A percentile compares a stretch with the other conserved stretches of the same genome.
These are phyloP conservation scores for Castanospermum australe DNA, from an alignment of 306 rosid species.

Conservation along the genomic window DNA sequence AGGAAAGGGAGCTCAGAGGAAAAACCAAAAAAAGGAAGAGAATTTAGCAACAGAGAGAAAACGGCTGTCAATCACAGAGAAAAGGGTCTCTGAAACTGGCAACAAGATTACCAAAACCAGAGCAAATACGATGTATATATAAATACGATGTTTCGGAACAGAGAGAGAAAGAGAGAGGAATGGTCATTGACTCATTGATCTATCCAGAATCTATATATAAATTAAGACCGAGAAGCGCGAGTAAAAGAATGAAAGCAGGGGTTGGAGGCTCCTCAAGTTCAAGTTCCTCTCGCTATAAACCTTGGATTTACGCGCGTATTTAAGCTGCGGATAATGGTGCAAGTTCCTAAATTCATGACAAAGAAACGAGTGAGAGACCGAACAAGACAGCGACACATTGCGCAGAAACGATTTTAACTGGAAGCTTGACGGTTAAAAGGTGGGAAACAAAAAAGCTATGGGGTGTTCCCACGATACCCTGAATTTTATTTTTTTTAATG, in stretches of 20 bases:
- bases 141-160: not conserved
- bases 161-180: not conserved
- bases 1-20: not conserved
- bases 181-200: too few species aligned
- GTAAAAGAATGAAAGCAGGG: not conserved
- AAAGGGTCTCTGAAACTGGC: not conserved
- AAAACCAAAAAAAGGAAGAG: not conserved
- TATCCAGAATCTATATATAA: constrained; percentile 21
- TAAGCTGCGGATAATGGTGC: not conserved
- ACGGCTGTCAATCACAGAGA: not conserved
- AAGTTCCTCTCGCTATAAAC: not conserved
- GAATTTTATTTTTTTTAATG: too few species aligned
- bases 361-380: not conserved
- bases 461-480: too few species aligned
- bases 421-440: not conserved
- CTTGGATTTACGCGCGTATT: not conserved
- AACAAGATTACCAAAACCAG: not conserved
- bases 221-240: not conserved
- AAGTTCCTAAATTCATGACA: not conserved
- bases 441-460: not conserved
- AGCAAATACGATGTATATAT: too few species aligned
- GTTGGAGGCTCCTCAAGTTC: constrained; percentile 7
- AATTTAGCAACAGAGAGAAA: not conserved
- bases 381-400: not conserved
- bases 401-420: constrained; percentile 1